These are phyloP conservation scores for Globisporangium middletonii DNA, from an alignment of 352 stramenopile species.

Conservation along the genomic window DNA sequence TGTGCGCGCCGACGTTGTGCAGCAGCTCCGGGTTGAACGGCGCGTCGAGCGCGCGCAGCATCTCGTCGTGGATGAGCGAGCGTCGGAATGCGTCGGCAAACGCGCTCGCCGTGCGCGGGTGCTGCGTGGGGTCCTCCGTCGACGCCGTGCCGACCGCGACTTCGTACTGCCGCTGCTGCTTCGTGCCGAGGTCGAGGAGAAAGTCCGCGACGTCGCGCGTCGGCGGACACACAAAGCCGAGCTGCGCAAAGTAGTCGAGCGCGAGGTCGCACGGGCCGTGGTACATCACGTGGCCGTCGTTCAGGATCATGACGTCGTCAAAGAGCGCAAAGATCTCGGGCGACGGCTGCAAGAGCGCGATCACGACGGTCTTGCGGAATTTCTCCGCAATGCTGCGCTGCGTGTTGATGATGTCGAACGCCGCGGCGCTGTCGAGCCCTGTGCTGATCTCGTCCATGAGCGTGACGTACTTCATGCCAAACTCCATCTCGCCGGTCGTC, in stretches of 20 bases:
- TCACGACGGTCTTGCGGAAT: constrained; percentile 24
- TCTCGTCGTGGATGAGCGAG: constrained; percentile 35
- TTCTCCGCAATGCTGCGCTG: constrained; percentile 41
- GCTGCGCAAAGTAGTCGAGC: background rate
- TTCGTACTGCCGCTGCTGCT: background rate
- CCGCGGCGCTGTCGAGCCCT: constrained; percentile 86
- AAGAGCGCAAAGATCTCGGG: constrained; percentile 88
- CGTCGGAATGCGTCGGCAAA: constrained; percentile 13
- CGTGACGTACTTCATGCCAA: constrained; percentile 62
- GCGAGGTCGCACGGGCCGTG: constrained; percentile 9
- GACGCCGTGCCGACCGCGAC: background rate
- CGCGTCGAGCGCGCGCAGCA: constrained; percentile 28
- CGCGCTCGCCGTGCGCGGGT: constrained; percentile 3
- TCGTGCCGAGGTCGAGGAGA: background rate
- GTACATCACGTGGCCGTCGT: constrained; percentile 22
- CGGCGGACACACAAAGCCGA: background rate
- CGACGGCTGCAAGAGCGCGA: constrained; percentile 76
- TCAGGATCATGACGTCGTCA: constrained; percentile 85
- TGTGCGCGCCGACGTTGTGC: background rate
- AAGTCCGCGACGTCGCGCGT: background rate
- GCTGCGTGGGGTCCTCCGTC: background rate
- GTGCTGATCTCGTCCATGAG: constrained; percentile 91
- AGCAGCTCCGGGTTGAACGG: constrained; percentile 20
- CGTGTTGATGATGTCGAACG: constrained; percentile 86
- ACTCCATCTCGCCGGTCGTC: constrained; percentile 79